A percentile compares a stretch with the other conserved stretches of the same genome.
Evolutionary conservation across 768 basidiomycete genomes (phyloP).

Genomic region (Suillus plorans): DNA sequence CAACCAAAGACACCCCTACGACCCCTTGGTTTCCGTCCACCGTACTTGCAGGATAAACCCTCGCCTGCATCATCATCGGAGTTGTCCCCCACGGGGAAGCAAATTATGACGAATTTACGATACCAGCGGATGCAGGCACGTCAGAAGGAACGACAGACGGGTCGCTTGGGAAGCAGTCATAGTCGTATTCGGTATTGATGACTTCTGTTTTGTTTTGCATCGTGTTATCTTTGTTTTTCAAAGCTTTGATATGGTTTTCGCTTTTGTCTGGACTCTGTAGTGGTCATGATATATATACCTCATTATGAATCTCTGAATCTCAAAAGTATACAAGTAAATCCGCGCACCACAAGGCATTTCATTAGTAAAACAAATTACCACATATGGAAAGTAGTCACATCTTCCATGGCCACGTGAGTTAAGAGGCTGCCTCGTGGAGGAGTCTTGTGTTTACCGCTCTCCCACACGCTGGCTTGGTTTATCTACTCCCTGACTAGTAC

Average conservation of each 20-base stretch:
- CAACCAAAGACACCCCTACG: slow-evolving; percentile 44
- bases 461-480: slow-evolving; percentile 7
- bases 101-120: slow-evolving; percentile 67
- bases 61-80: slow-evolving; percentile 75
- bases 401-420: not conserved
- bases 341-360: not conserved
- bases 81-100: slow-evolving; percentile 63
- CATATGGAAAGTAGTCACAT: not conserved
- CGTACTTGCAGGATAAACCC: slow-evolving; percentile 33
- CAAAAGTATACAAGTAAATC: not conserved
- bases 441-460: not conserved
- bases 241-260: slow-evolving; percentile 11
- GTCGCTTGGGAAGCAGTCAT: slow-evolving; percentile 31
- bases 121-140: slow-evolving; percentile 36
- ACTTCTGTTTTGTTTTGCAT: not conserved
- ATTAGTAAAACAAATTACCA: not conserved
- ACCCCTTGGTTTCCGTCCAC: slow-evolving; percentile 39
- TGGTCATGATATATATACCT: slow-evolving; percentile 11
- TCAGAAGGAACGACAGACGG: slow-evolving; percentile 29
- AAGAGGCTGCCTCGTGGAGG: not conserved
- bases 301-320: slow-evolving; percentile 7
- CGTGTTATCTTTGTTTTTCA: slow-evolving; percentile 10
- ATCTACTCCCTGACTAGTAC: not conserved
- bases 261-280: not conserved
- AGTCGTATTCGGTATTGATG: slow-evolving; percentile 29